These are phyloP conservation scores for Penicillium taxi DNA, from an alignment of 495 filamentous ascomycete genomes.

Conservation along the genomic window DNA sequence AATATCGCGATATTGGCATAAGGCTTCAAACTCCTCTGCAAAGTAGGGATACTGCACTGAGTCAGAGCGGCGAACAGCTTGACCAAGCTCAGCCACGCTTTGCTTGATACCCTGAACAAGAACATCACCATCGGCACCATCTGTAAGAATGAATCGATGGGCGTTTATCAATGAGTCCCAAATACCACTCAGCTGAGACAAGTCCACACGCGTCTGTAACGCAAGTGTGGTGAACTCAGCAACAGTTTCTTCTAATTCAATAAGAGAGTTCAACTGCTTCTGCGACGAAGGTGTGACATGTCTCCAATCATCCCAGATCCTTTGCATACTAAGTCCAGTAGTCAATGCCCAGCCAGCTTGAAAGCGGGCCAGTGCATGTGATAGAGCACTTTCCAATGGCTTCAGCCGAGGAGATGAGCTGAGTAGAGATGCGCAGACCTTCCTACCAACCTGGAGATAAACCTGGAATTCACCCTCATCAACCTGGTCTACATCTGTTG, in stretches of 20 bases:
- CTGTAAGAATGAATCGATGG: slow-evolving; percentile 31
- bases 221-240: slow-evolving; percentile 60
- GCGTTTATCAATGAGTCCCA: slow-evolving; percentile 38
- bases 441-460: slow-evolving; percentile 41
- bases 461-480: slow-evolving; percentile 50
- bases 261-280: slow-evolving; percentile 40
- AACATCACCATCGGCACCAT: slow-evolving; percentile 30
- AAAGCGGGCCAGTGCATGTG: slow-evolving; percentile 38
- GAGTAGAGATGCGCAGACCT: slow-evolving; percentile 25
- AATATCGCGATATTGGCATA: slow-evolving; percentile 56
- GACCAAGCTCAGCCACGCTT: slow-evolving; percentile 51
- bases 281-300: slow-evolving; percentile 54
- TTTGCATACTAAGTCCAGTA: slow-evolving; percentile 78
- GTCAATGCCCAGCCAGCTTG: slow-evolving; percentile 49
- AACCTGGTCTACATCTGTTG: slow-evolving; percentile 35
- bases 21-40: slow-evolving; percentile 53
- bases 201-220: slow-evolving; percentile 35
- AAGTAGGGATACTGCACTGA: slow-evolving; percentile 42
- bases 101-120: slow-evolving; percentile 43
- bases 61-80: slow-evolving; percentile 30
- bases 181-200: slow-evolving; percentile 31
- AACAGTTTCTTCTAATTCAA: slow-evolving; percentile 60
- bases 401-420: slow-evolving; percentile 18
- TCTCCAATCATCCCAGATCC: slow-evolving; percentile 65
- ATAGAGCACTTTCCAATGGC: slow-evolving; percentile 28